phyloP scores from a whole-genome alignment of 768 basidiomycete species.

The Kondoa malvinella region DNA sequence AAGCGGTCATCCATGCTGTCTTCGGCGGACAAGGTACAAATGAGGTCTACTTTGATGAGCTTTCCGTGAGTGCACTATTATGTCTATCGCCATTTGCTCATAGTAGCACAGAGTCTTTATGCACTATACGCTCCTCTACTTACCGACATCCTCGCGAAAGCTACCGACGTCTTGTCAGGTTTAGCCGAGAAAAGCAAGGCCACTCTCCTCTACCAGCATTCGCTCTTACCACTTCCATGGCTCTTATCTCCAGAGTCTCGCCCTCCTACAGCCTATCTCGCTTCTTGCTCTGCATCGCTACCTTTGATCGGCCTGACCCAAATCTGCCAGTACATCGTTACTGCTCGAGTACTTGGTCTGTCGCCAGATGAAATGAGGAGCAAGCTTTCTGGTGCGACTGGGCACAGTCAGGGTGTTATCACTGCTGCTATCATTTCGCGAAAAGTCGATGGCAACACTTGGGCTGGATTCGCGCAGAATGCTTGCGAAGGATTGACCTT shows the following conservation, averaged over 20 bases:
- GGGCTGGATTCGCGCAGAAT: conserved; percentile 56
- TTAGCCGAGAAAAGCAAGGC: conserved; percentile 36
- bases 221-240: conserved; percentile 71
- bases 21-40: conserved; percentile 98
- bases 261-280: conserved; percentile 69
- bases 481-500: conserved; percentile 69
- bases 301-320: conserved; percentile 94
- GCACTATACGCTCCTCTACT: conserved; percentile 83
- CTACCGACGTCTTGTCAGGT: conserved; percentile 41
- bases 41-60: conserved; percentile 92
- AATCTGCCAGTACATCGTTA: conserved; percentile 74
- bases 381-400: conserved; percentile 69
- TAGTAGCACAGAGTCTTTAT: conserved; percentile 58
- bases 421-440: conserved; percentile 79
- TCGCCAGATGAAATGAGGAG: conserved; percentile 44
- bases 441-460: conserved; percentile 34
- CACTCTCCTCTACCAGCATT: conserved; percentile 49
- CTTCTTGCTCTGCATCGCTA: conserved; percentile 80
- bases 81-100: background rate
- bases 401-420: conserved; percentile 92
- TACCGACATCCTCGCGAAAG: conserved; percentile 50
- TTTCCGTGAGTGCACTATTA: conserved; percentile 39
- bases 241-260: conserved; percentile 51
- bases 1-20: conserved; percentile 51
- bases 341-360: conserved; percentile 50